phyloP scores from a whole-genome alignment of 2,329 filamentous ascomycete species.

The Aspergillus melleus region DNA sequence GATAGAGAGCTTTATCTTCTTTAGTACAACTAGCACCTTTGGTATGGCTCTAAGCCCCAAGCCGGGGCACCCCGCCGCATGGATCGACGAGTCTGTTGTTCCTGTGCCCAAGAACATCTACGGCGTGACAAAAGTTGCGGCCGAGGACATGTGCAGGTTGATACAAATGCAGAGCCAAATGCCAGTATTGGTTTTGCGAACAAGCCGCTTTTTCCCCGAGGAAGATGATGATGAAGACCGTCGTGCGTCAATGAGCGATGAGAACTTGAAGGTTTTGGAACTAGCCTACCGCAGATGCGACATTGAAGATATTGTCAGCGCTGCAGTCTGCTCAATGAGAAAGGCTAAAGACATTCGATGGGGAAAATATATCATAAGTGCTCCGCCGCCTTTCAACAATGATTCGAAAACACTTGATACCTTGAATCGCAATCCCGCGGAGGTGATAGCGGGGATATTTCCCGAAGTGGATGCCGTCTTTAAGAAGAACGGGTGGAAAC shows the following conservation, averaged over 20 bases:
- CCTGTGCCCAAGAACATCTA: conserved; percentile 13
- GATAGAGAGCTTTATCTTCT: conserved; percentile 6
- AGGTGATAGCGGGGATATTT: background rate
- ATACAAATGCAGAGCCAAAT: conserved; percentile 11
- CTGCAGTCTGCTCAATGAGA: conserved; percentile 6
- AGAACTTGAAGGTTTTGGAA: conserved; percentile 12
- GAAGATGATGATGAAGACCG: conserved; percentile 13
- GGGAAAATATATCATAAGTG: no score
- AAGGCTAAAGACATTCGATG: background rate
- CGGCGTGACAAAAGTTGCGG: conserved; percentile 12
- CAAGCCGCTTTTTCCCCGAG: conserved; percentile 11
- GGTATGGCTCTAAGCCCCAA: conserved; percentile 12
- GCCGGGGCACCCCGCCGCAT: conserved; percentile 12
- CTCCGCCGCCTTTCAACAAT: no score
- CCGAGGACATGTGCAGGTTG: conserved; percentile 11
- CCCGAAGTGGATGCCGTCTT: conserved; percentile 7
- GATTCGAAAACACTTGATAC: no score
- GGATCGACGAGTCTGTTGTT: conserved; percentile 13
- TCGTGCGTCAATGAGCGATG: conserved; percentile 10
- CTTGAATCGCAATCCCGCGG: no score
- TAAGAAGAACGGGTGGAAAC: conserved; percentile 10
- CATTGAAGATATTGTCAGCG: conserved; percentile 13
- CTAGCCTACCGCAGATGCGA: conserved; percentile 11
- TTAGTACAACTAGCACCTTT: conserved; percentile 13
- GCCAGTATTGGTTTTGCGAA: background rate